Evolutionary conservation across 192 early-diverging fungal species (phyloP).

Genomic region (Entomortierella lignicola): DNA sequence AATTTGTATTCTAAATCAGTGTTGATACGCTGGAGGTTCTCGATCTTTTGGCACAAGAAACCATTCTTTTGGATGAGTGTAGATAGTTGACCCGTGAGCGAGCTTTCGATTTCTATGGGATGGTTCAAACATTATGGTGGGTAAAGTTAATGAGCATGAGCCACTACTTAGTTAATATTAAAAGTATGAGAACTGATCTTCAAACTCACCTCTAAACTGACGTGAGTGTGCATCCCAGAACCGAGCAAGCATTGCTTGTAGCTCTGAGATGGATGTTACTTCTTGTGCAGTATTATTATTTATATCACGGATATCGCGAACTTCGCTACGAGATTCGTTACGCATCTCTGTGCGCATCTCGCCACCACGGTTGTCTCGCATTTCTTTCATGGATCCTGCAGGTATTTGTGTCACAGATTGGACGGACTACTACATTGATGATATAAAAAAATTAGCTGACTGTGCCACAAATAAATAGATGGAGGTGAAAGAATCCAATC

Average conservation of each 20-base stretch:
- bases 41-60: conserved; percentile 54
- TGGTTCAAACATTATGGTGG: conserved; percentile 1
- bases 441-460: too few relatives aligned
- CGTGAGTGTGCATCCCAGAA: conserved; percentile 53
- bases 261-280: conserved; percentile 46
- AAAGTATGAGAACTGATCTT: neutral
- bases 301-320: conserved; percentile 33
- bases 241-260: conserved; percentile 45
- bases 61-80: conserved; percentile 53
- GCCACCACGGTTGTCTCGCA: conserved; percentile 31
- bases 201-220: conserved; percentile 43
- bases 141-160: too few relatives aligned
- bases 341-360: conserved; percentile 27
- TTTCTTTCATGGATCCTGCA: conserved; percentile 26
- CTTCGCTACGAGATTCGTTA: conserved; percentile 12
- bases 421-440: neutral
- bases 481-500: neutral
- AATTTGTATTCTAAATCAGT: conserved; percentile 54
- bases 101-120: conserved; percentile 40
- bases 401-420: conserved; percentile 1
- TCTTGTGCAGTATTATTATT: conserved; percentile 49
- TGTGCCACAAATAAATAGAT: too few relatives aligned
- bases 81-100: conserved; percentile 45
- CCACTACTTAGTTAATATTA: too few relatives aligned
- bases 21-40: conserved; percentile 49